Base-by-base conservation (phyloP, 805 yeast genomes). In the Candida odintsovae region DNA sequence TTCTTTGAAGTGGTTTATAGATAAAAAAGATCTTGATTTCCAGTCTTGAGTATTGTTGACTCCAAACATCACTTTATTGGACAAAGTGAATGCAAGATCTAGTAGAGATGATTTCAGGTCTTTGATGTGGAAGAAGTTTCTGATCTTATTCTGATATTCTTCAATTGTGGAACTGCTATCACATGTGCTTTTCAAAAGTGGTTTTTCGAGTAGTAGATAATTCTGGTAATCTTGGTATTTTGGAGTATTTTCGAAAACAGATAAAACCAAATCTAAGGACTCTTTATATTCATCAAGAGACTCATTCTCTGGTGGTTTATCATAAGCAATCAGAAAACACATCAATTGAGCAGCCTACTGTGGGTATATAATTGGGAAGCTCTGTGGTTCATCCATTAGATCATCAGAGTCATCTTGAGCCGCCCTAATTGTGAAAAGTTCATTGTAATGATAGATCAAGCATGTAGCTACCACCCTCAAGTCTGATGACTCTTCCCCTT, bases 301-400 rank as follows among this genome's bases (percentile, higher is more conserved):
- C 3, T 35, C 6, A 11, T 29, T 4, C 3, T 35, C 28, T 6
- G 38, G 25, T 25, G 37, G 19, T 13, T 44, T 36, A n/a, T 52
- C 54, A 35, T 48, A 45, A 7, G 48, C 48, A 13, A 48, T 25
- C 3, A 49, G 26, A 31, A 45, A 41, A 21, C 43, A 19, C 16
- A 49, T 38, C 11, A 54, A 41, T 13, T 33, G 38, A 3, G 54
- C 52, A 23, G 54, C 43, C 12, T 50, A 47, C 3, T 39, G 20
- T 6, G 57, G 49, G 42, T 47, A 53, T 22, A 26, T 37, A 28
- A 49, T 47, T 31, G 39, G 39, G 16, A 55, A 45, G 12, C 22
- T 40, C 21, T 38, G 36, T 28, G 16, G 22, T 19, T 13, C 22
- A 2, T 29, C 22, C 13, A 37, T 8, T 12, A 21, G 15, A 10